Percentiles rank a stretch among this genome's conserved stretches.
Conservation (phyloP, 169 alveolate genomes). For the Eimeria tenella region DNA sequence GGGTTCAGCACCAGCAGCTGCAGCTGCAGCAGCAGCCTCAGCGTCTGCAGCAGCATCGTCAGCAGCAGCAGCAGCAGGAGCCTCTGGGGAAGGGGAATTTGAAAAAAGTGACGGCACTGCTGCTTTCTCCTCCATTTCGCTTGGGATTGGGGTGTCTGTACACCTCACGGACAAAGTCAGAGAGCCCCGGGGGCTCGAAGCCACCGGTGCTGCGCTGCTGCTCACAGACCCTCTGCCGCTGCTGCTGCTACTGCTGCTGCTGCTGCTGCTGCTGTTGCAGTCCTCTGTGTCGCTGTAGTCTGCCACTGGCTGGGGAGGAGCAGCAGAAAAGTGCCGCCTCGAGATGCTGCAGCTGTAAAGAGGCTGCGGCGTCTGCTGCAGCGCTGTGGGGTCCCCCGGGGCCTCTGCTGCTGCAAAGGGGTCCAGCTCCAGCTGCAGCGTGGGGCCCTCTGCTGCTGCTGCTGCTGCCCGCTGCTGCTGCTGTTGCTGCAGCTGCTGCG, state of each 20-base stretch:
- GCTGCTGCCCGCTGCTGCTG: constrained; percentile 8
- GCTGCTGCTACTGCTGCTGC: constrained; percentile 34
- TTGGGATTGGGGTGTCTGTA: constrained; percentile 14
- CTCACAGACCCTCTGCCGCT: not conserved
- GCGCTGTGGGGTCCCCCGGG: too few species aligned
- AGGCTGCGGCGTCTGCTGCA: too few species aligned
- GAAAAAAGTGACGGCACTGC: not conserved
- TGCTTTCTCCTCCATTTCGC: not conserved
- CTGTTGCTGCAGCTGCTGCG: constrained; percentile 17
- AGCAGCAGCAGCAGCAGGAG: constrained; percentile 21
- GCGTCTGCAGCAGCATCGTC: not conserved
- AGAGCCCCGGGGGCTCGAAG: not conserved
- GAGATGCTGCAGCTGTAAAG: too few species aligned
- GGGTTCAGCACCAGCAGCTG: not conserved
- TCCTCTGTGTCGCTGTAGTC: constrained; percentile 17
- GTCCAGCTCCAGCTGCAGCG: not conserved
- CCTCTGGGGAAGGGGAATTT: not conserved
- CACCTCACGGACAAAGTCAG: not conserved
- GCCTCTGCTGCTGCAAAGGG: not conserved
- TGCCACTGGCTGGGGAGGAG: not conserved
- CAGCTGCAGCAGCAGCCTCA: constrained; percentile 2
- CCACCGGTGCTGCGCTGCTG: not conserved
- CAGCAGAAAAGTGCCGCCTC: too few species aligned
- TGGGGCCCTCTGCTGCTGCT: not conserved
- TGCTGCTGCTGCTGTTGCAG: constrained; percentile 46